phyloP scores from a whole-genome alignment of 371 early-diverging fungal species.

The Apophysomyces elegans region DNA sequence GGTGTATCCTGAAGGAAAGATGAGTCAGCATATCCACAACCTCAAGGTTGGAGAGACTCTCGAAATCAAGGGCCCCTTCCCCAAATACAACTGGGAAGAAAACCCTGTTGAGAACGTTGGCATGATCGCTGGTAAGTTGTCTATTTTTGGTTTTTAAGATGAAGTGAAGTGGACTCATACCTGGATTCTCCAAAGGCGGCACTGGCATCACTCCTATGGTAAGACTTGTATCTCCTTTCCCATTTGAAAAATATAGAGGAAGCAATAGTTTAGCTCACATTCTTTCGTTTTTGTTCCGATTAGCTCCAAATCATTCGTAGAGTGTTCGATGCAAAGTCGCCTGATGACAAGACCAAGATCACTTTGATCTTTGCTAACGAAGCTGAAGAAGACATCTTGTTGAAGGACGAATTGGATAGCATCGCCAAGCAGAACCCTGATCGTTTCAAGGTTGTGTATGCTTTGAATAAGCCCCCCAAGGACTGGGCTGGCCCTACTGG shows the following conservation, averaged over 20 bases:
- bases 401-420: slow-evolving; percentile 79
- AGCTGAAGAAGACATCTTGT: slow-evolving; percentile 85
- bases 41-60: slow-evolving; percentile 85
- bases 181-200: slow-evolving; percentile 64
- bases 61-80: slow-evolving; percentile 90
- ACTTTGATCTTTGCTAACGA: slow-evolving; percentile 88
- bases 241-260: neutral
- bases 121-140: slow-evolving; percentile 65
- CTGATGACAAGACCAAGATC: slow-evolving; percentile 80
- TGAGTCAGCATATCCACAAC: slow-evolving; percentile 78
- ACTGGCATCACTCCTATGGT: slow-evolving; percentile 95
- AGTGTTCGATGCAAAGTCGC: slow-evolving; percentile 67
- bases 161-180: neutral
- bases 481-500: slow-evolving; percentile 75
- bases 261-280: neutral
- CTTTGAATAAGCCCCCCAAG: slow-evolving; percentile 73
- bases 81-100: slow-evolving; percentile 79
- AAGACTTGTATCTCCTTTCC: slow-evolving; percentile 5
- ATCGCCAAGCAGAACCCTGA: slow-evolving; percentile 74
- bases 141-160: neutral
- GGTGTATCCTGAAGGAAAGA: slow-evolving; percentile 69
- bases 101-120: slow-evolving; percentile 81
- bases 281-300: neutral
- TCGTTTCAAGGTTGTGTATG: slow-evolving; percentile 80
- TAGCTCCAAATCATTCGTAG: slow-evolving; percentile 72